A percentile compares a stretch with the other conserved stretches of the same genome.
Conservation (phyloP, 768 basidiomycete genomes). For the Rubroboletus satanas region DNA sequence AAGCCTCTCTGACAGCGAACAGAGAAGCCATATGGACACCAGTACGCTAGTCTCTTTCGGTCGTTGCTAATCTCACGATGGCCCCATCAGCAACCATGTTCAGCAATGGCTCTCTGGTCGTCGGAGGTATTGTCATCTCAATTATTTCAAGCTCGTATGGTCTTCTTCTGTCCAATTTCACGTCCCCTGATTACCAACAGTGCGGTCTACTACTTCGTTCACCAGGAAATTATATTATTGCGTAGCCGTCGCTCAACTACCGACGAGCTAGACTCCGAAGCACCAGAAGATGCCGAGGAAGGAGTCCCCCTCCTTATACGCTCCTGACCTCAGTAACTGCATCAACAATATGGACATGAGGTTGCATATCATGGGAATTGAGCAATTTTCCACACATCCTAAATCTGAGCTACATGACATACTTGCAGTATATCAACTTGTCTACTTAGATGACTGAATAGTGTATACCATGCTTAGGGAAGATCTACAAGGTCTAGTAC, state of each 20-base stretch:
- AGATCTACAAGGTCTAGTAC: slow-evolving; percentile 49
- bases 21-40: slow-evolving; percentile 71
- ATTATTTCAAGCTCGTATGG: slow-evolving; percentile 65
- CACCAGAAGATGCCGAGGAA: slow-evolving; percentile 57
- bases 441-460: slow-evolving; percentile 1
- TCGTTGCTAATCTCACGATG: slow-evolving; percentile 7
- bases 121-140: slow-evolving; percentile 55
- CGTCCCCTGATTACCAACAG: slow-evolving; percentile 35
- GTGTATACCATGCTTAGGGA: slow-evolving; percentile 3
- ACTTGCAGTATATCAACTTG: neutral
- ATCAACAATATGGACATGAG: neutral
- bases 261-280: slow-evolving; percentile 56
- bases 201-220: slow-evolving; percentile 62
- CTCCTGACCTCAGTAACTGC: neutral
- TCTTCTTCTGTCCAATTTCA: slow-evolving; percentile 4
- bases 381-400: neutral
- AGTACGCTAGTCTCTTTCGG: slow-evolving; percentile 38
- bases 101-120: slow-evolving; percentile 57
- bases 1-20: slow-evolving; percentile 69
- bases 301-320: slow-evolving; percentile 47
- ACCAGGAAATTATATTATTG: slow-evolving; percentile 54
- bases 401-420: neutral
- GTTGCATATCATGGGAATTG: neutral
- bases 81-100: slow-evolving; percentile 53
- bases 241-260: slow-evolving; percentile 45